Base-by-base conservation (phyloP, 306 rosid genomes). In the Malus sylvestris region DNA sequence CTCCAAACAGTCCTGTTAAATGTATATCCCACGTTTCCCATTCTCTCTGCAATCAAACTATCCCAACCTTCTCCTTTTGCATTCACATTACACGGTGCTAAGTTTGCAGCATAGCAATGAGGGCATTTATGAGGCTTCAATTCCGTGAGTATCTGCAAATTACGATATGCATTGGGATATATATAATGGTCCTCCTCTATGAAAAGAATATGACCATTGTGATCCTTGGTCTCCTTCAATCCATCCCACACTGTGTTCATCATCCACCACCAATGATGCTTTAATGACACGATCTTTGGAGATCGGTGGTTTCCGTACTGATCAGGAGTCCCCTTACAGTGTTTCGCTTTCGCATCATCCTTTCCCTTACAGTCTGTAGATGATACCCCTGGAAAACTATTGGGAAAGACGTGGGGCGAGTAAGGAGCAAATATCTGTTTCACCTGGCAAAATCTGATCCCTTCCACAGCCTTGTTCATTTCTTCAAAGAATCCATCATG, bases 251-350 rank as follows among this genome's bases (percentile, higher is more conserved):
- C 82, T 0, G 88, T 96, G 86, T 96, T 96, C 99, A 96, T 89
- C 98, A 96, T 89, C 99, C 99, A 96, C 99, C 99, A 96, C 99
- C 99, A 96, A 80, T 96, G 99, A 86, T 96, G 99, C 90, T 96
- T 96, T 67, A 96, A 70, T 6, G 99, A 92, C 42, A 91, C 97
- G 61, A 96, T 96, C 86, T 88, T 91, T 4, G 96, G 98, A 1
- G 86, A 79, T 19, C 99, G 87, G 29, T 92, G 93, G 88, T 88
- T 91, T 49, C 97, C 97, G 79, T 92, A 92, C 84, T 96, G 99
- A 86, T 96, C 99, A 35, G 97, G 91, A 75, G 75, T 84, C 76
- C 99, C 98, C 25, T 73, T 12, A 10, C 97, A 96, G 66, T 76
- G 86, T 11, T 83, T 83, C 38, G 27, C 38, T 14, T 60, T 51